Percentiles rank a stretch among this genome's conserved stretches.
phyloP scores from a whole-genome alignment of 108 stramenopile species.

The Cylindrotheca fusiformis region DNA sequence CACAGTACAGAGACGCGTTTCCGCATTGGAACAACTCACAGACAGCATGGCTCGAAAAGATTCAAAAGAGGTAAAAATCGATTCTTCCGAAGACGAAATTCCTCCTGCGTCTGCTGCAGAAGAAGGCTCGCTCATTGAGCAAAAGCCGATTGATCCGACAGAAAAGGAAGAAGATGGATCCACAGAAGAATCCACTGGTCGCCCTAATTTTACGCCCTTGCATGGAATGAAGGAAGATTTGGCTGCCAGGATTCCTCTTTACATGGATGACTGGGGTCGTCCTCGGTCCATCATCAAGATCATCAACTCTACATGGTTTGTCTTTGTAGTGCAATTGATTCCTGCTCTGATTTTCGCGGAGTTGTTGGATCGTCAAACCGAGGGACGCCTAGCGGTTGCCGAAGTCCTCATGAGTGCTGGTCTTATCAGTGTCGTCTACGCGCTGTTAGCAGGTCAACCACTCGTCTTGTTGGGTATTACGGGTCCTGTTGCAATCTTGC shows the following conservation, averaged over 20 bases:
- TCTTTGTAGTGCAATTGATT: constrained; percentile 57
- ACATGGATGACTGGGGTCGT: constrained; percentile 39
- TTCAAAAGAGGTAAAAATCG: no score
- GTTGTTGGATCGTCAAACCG: constrained; percentile 37
- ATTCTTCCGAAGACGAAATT: no score
- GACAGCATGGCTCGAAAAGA: no score
- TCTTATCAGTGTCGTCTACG: constrained; percentile 56
- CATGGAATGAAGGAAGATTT: constrained; percentile 43
- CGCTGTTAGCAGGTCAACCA: constrained; percentile 62
- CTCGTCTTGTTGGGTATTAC: constrained; percentile 65
- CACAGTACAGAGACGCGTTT: no score
- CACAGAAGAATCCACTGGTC: no score
- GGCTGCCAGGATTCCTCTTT: constrained; percentile 36
- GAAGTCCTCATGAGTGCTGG: constrained; percentile 44
- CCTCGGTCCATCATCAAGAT: constrained; percentile 17
- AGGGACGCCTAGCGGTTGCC: constrained; percentile 37
- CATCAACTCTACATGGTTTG: constrained; percentile 42
- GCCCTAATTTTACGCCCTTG: no score
- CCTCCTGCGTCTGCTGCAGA: no score
- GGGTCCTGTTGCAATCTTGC: constrained; percentile 55
- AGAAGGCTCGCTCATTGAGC: no score
- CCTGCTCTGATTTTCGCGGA: constrained; percentile 63
- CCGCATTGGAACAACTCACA: no score
- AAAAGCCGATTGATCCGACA: no score
- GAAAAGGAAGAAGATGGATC: no score